Evolutionary conservation across 176 grass and related monocot species (phyloP).

Genomic region (Saccharum officinarum): DNA sequence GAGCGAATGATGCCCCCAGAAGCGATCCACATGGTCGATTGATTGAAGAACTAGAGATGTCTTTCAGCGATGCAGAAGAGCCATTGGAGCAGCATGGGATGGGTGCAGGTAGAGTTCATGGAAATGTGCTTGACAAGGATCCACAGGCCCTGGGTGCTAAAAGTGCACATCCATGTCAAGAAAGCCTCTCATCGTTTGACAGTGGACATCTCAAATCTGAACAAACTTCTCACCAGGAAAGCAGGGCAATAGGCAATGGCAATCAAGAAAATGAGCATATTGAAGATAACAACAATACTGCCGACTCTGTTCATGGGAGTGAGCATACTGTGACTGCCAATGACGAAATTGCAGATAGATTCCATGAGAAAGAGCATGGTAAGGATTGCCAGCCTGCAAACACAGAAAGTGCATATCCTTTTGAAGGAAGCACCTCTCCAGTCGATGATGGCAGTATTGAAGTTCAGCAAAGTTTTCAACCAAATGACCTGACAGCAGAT

Average conservation of each 20-base stretch:
- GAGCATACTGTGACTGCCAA: not conserved
- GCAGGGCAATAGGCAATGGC: not conserved
- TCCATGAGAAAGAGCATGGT: conserved; percentile 14
- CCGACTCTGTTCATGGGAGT: not conserved
- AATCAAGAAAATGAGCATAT: not conserved
- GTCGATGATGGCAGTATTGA: conserved; percentile 33
- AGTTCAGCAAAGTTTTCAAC: conserved; percentile 47
- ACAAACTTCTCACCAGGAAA: conserved; percentile 27
- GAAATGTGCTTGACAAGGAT: conserved; percentile 26
- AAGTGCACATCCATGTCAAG: conserved; percentile 54
- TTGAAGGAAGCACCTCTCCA: conserved; percentile 50
- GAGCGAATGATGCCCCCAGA: conserved; percentile 28
- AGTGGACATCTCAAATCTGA: conserved; percentile 37
- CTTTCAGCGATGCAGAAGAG: conserved; percentile 49
- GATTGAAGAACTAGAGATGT: conserved; percentile 65
- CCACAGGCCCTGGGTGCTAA: conserved; percentile 17
- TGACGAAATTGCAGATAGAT: not conserved
- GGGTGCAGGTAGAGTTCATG: not conserved
- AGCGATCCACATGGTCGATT: conserved; percentile 48
- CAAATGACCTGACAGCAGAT: conserved; percentile 6
- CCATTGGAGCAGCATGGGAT: conserved; percentile 7
- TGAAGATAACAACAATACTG: not conserved
- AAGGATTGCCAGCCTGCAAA: conserved; percentile 14
- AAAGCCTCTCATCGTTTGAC: conserved; percentile 51
- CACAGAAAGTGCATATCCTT: conserved; percentile 35